These are phyloP conservation scores for Spiromastix sp. DNA, from an alignment of 2,329 filamentous ascomycete genomes.

Conservation along the genomic window DNA sequence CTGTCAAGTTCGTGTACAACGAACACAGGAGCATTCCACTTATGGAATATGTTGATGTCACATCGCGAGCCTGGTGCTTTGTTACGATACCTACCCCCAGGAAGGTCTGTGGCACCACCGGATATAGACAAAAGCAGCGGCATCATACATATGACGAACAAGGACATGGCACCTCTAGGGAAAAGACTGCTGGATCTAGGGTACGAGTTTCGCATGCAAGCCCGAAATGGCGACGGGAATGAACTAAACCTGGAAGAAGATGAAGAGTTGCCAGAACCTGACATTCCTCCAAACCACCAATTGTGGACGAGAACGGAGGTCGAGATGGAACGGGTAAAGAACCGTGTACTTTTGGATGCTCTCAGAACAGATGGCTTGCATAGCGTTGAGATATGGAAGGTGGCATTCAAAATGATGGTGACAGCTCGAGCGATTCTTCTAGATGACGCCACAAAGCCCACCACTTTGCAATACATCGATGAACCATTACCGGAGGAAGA, in stretches of 20 bases:
- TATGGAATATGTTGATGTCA: slow-evolving; percentile 20
- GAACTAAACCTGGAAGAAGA: slow-evolving; percentile 5
- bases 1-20: slow-evolving; percentile 17
- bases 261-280: slow-evolving; percentile 7
- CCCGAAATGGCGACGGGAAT: slow-evolving; percentile 4
- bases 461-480: not conserved
- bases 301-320: slow-evolving; percentile 16
- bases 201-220: slow-evolving; percentile 1
- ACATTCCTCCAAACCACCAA: slow-evolving; percentile 13
- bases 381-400: slow-evolving; percentile 19
- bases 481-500: not conserved
- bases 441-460: slow-evolving; percentile 17
- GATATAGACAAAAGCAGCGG: slow-evolving; percentile 14
- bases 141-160: slow-evolving; percentile 21
- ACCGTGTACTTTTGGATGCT: slow-evolving; percentile 20
- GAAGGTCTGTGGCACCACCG: slow-evolving; percentile 16
- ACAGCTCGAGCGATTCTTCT: slow-evolving; percentile 20
- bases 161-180: slow-evolving; percentile 12
- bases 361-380: slow-evolving; percentile 17
- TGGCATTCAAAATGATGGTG: slow-evolving; percentile 20
- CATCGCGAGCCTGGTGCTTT: slow-evolving; percentile 21
- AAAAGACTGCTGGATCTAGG: slow-evolving; percentile 14
- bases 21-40: slow-evolving; percentile 18
- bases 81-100: slow-evolving; percentile 19
- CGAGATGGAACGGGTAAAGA: slow-evolving; percentile 18